These are phyloP conservation scores for Ophiocordyceps unilateralis DNA, from an alignment of 2,329 filamentous ascomycete species.

Conservation along the genomic window DNA sequence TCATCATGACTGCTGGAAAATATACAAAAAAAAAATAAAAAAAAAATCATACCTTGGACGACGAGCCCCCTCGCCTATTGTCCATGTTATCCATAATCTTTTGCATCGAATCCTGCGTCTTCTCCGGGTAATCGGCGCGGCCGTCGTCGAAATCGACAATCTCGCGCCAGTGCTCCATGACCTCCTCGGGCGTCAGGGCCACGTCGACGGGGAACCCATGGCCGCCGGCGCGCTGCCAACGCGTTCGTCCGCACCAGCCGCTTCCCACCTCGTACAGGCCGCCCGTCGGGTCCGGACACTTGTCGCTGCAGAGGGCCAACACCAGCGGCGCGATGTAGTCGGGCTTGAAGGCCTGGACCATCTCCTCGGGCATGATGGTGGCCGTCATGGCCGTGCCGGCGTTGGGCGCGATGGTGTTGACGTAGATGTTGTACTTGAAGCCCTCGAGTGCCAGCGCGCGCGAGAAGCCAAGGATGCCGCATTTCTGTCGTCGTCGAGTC, in stretches of 20 bases:
- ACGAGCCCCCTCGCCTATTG: conserved; percentile 42
- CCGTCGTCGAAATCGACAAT: conserved; percentile 80
- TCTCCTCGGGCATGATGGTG: conserved; percentile 87
- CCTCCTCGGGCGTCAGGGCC: conserved; percentile 67
- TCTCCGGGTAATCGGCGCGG: conserved; percentile 71
- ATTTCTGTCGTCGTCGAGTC: conserved; percentile 38
- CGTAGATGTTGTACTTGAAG: conserved; percentile 91
- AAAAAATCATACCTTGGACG: conserved; percentile 37
- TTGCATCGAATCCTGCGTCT: conserved; percentile 57
- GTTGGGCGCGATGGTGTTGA: conserved; percentile 97
- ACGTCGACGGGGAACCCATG: conserved; percentile 83
- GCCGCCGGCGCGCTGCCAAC: conserved; percentile 86
- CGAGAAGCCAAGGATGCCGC: conserved; percentile 88
- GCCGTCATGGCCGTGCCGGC: conserved; percentile 91
- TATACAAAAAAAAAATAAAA: background rate
- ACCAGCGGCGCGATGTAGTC: conserved; percentile 95
- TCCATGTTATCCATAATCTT: conserved; percentile 69
- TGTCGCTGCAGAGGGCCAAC: conserved; percentile 68
- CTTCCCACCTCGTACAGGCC: conserved; percentile 88
- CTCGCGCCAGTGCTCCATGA: conserved; percentile 56
- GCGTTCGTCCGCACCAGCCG: conserved; percentile 80
- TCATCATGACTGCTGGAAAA: no score
- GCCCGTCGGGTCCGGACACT: conserved; percentile 70
- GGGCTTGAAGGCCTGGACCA: conserved; percentile 98
- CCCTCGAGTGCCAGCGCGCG: conserved; percentile 86